Evolutionary conservation across 495 filamentous ascomycete genomes (phyloP), one percentile per base, ranked within the genome.

Genomic region (Cladorrhinum samala): DNA sequence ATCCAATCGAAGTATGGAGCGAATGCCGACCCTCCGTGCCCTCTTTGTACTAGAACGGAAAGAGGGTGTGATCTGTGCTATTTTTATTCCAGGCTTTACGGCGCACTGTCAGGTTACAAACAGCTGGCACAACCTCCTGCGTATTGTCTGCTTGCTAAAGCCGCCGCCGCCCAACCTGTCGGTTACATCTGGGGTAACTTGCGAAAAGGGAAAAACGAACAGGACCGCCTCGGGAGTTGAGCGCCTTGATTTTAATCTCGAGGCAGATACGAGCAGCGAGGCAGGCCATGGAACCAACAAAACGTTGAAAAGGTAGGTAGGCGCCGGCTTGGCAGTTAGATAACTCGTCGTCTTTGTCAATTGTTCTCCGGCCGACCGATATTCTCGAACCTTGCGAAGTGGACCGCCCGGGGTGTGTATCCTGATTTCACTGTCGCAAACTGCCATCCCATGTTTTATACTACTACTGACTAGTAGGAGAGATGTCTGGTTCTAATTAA

Each of bases 31-130:
- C 27, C 27, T 33, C 27, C 27, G 27, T 33, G 27, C 27, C 27
- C 5, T 33, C 36, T 18, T 23, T 41, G 36, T 39, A 16, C 7
- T n/a, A n/a, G n/a, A n/a, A n/a, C n/a, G n/a, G n/a, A n/a, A 45
- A 2, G n/a, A 25, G 8, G 52, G n/a, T 14, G 45, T 44, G 23
- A 3, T 3, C 24, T 36, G 41, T 44, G 46, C 53, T 55, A 55
- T 55, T 55, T 55, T 55, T 39, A 46, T 49, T 23, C 14, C 38
- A n/a, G n/a, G n/a, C n/a, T n/a, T n/a, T n/a, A n/a, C n/a, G n/a
- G n/a, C n/a, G n/a, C n/a, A n/a, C n/a, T n/a, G n/a, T n/a, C n/a
- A n/a, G n/a, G n/a, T n/a, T n/a, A n/a, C n/a, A n/a, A n/a, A n/a
- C n/a, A n/a, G n/a, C n/a, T n/a, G n/a, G n/a, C n/a, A n/a, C n/a